Percentiles rank a stretch among this genome's conserved stretches.
Evolutionary conservation across 2,329 filamentous ascomycete species (phyloP).

Genomic region (Torrubiellomyces zombiae): DNA sequence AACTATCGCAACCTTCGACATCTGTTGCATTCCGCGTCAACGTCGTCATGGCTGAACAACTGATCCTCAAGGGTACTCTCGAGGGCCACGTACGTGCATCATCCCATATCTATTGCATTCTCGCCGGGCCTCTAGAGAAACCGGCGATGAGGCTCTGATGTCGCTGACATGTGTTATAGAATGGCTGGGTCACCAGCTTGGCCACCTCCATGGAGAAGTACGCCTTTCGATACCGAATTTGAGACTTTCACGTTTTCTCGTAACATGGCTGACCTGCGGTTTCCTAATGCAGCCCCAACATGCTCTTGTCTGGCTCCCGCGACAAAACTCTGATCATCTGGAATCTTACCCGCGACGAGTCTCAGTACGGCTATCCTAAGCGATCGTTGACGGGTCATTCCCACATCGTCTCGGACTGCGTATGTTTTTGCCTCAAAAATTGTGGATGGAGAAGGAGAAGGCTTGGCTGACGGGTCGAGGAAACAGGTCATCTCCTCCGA

Average conservation of each 20-base stretch:
- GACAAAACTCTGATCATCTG: slow-evolving; percentile 99
- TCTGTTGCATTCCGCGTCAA: slow-evolving; percentile 24
- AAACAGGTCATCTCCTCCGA: slow-evolving; percentile 92
- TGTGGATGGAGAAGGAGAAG: slow-evolving; percentile 2
- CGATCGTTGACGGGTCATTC: slow-evolving; percentile 97
- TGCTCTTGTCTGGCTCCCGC: slow-evolving; percentile 93
- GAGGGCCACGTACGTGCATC: slow-evolving; percentile 69
- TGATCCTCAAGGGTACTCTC: slow-evolving; percentile 92
- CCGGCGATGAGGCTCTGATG: too few relatives aligned
- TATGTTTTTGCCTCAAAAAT: slow-evolving; percentile 36
- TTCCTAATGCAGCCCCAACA: slow-evolving; percentile 61
- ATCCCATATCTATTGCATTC: slow-evolving; percentile 7
- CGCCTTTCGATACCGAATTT: slow-evolving; percentile 15
- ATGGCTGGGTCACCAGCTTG: slow-evolving; percentile 97
- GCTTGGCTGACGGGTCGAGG: slow-evolving; percentile 9
- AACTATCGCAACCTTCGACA: slow-evolving; percentile 12
- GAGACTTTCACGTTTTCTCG: background rate
- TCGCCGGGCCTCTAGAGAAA: slow-evolving; percentile 5
- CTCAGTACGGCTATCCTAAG: slow-evolving; percentile 97
- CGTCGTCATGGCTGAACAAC: slow-evolving; percentile 69
- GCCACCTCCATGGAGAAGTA: slow-evolving; percentile 99
- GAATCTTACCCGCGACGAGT: slow-evolving; percentile 98
- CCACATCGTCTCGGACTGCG: slow-evolving; percentile 99
- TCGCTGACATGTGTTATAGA: slow-evolving; percentile 29
- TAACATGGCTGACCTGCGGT: slow-evolving; percentile 6